Evolutionary conservation across 2,329 filamentous ascomycete genomes (phyloP).

Genomic region (Hypoxylon sp.): DNA sequence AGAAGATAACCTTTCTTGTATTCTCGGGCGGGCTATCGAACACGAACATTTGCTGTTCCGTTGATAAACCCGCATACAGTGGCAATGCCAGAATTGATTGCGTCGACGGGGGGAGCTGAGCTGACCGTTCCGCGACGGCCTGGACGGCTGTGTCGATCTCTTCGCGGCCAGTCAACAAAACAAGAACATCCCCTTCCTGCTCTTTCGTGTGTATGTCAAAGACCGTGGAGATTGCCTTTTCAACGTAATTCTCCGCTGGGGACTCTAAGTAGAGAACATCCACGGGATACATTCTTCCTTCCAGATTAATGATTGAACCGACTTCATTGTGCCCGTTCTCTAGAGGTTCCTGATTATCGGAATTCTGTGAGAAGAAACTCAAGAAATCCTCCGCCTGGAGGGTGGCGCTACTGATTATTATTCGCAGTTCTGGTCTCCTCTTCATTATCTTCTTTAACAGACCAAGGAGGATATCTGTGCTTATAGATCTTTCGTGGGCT

Average conservation of each 20-base stretch:
- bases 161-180: conserved; percentile 92
- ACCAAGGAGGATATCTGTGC: conserved; percentile 90
- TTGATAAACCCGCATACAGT: conserved; percentile 88
- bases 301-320: conserved; percentile 80
- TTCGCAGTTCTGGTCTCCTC: conserved; percentile 81
- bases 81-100: conserved; percentile 77
- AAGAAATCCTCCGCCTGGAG: conserved; percentile 89
- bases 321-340: conserved; percentile 44
- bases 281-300: conserved; percentile 89
- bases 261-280: conserved; percentile 84
- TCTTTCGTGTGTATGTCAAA: conserved; percentile 89
- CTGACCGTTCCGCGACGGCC: conserved; percentile 78
- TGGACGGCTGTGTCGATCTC: conserved; percentile 90
- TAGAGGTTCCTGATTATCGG: conserved; percentile 53
- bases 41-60: conserved; percentile 93
- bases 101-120: conserved; percentile 69
- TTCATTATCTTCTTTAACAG: conserved; percentile 90
- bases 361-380: conserved; percentile 73
- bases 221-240: conserved; percentile 83
- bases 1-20: conserved; percentile 89
- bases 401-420: conserved; percentile 94
- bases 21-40: conserved; percentile 87
- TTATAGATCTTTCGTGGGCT: conserved; percentile 92
- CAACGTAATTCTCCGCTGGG: conserved; percentile 87
- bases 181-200: conserved; percentile 83